These are phyloP conservation scores for Tuber indicum DNA, from an alignment of 495 filamentous ascomycete genomes.

Conservation along the genomic window DNA sequence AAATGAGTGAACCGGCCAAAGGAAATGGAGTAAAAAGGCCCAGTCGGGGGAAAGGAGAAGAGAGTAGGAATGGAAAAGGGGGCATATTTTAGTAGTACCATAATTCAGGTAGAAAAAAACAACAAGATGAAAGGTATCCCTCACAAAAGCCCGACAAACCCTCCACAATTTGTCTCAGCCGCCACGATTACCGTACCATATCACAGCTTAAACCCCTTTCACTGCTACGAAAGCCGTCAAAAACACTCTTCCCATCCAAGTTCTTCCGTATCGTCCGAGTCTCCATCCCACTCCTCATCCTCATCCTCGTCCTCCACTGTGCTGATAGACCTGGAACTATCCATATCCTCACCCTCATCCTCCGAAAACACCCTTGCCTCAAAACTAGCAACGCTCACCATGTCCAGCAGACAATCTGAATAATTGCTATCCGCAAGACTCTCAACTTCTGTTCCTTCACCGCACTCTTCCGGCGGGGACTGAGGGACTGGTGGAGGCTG, in stretches of 20 bases:
- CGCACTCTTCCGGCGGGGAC: not conserved
- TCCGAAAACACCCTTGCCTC: conserved; percentile 23
- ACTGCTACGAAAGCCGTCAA: not conserved
- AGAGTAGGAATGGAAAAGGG: not conserved
- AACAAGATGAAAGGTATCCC: not conserved
- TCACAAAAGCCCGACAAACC: not conserved
- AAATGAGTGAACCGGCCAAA: not conserved
- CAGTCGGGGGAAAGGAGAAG: not conserved
- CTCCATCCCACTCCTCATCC: conserved; percentile 22
- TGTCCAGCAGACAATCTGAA: conserved; percentile 23
- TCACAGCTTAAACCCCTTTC: not conserved
- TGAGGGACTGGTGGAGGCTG: not conserved
- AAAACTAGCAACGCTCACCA: conserved; percentile 27
- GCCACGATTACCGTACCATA: not conserved
- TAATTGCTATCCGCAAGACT: conserved; percentile 24
- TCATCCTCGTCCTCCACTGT: conserved; percentile 20
- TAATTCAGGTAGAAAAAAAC: not conserved
- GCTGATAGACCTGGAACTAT: not conserved
- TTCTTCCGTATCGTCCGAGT: not conserved
- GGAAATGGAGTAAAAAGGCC: not conserved
- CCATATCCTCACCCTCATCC: conserved; percentile 14
- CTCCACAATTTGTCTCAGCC: not conserved
- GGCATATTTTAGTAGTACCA: not conserved
- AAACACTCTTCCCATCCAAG: conserved; percentile 4
- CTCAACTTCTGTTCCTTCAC: conserved; percentile 21